Evolutionary conservation across 257 asterid species (phyloP), one percentile per base, ranked within the genome.

Genomic region (Solanum piurae): DNA sequence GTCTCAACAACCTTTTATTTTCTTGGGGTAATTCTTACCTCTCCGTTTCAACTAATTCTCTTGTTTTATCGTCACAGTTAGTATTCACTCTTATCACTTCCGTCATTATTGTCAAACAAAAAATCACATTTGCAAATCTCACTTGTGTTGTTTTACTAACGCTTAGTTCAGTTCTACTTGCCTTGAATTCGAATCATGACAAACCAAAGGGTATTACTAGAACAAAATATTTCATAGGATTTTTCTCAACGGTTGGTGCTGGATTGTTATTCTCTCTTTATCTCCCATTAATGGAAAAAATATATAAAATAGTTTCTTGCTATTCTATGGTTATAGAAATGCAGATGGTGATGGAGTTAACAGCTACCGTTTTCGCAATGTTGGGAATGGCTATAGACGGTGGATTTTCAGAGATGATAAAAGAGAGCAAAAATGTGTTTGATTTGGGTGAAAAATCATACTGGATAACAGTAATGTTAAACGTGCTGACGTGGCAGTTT

Each of bases 291-390:
- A 94, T 95, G 98, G 95, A 95, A 88, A 86, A 46, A 85, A 85
- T 95, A 16, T 95, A 93, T 88, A 80, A 92, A 38, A 71, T 18
- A 5, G 93, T 95, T 2, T 52, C 86, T 40, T 92, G 98, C 86
- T 95, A 95, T 79, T 89, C 95, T 1, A 95, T 94, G 98, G 98
- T 95, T 79, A 88, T 95, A 86, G 98, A 95, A 87, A 95, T 95
- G 94, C 98, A 95, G 90, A 71, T 96, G 2, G 84, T 96, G 33
- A 94, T 95, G 93, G 94, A 93, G 33, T 2, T 87, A 0, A 91
- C 94, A 9, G 98, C 96, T 0, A 96, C 98, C 1, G 86, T 46
- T 7, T 83, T 96, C 9, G 96, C 98, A 27, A 86, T 89, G 18
- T 64, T 69, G 5, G 95, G 96, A 10, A 93, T 86, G 90, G 87